Evolutionary conservation across 1,139 yeast genomes (phyloP), one percentile per base, ranked within the genome.

Genomic region (Suhomyces ambrosiae): DNA sequence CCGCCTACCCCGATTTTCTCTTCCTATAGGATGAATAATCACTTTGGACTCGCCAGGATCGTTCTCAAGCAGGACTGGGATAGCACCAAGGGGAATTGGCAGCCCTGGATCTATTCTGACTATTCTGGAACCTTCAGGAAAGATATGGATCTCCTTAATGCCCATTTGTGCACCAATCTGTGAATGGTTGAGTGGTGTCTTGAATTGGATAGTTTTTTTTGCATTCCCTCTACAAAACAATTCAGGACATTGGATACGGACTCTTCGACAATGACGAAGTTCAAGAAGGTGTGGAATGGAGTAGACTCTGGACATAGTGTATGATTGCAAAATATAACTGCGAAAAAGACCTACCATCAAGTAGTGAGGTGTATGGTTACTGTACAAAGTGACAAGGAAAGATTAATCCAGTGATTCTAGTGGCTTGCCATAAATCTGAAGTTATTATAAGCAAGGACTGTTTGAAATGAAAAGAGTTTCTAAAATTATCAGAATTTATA

Each of bases 1-100:
- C 21, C 5, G 21, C 8, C 21, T 5, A 6, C 8, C 21, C 8
- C 8, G 5, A 8, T 18, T 18, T 18, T 6, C 8, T 18, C 21
- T 12, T 6, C 5, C 27, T 8, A 12, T 12, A 3, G 29, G 18
- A 16, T 26, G 19, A 9, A 15, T 7, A 21, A 16, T 26, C 11
- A 15, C 22, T 16, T 23, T 33, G 12, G 24, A 13, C n/a, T n/a
- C 28, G 10, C 6, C 18, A 3, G 9, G 17, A 16, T 25, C 15
- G 7, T 22, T 16, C 11, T 32, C 14, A 24, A 41, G 35, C 7
- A 42, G 45, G 12, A 47, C 23, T 1, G 52, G 51, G 14, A 56
- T 45, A 1, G 63, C 65, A 3, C 65, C 65, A 1, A 43, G 41
- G 10, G 67, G 68, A 7, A 60, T 37, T 3, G 43, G 44, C 49